A percentile compares a stretch with the other conserved stretches of the same genome.
Evolutionary conservation across 345 rosid species (phyloP).

Genomic region (Abelmoschus esculentus): DNA sequence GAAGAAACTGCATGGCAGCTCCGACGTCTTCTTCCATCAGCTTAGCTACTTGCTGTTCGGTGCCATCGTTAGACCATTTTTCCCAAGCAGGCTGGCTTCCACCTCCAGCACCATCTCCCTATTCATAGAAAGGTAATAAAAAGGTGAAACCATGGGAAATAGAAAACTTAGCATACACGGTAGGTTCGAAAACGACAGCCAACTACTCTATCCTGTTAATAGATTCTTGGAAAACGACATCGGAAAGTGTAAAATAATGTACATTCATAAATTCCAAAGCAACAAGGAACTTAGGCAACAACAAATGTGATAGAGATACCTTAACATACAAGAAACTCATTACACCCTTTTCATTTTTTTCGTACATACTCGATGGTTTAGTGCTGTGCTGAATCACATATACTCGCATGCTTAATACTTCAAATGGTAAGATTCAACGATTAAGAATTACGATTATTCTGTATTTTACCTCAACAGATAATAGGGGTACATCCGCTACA

Average conservation of each 20-base stretch:
- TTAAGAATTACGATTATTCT: not conserved
- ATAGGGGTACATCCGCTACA: conserved; percentile 54
- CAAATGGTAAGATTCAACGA: not conserved
- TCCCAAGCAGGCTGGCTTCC: conserved; percentile 52
- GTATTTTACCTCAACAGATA: conserved; percentile 47
- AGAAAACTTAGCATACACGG: not conserved
- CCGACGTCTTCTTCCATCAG: conserved; percentile 80
- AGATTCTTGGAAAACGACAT: not conserved
- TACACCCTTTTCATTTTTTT: not conserved
- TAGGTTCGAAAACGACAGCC: conserved; percentile 6
- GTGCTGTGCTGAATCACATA: not conserved
- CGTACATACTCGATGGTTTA: not conserved
- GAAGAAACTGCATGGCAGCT: conserved; percentile 77
- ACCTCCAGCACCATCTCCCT: conserved; percentile 50
- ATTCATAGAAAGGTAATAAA: not conserved
- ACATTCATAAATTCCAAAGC: not conserved
- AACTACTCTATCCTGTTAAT: not conserved
- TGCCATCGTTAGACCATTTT: conserved; percentile 65
- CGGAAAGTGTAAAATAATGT: not conserved
- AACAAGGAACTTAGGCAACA: not conserved
- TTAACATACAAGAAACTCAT: not conserved
- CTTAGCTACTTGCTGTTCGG: conserved; percentile 62
- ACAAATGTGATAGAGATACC: not conserved
- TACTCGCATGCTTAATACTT: not conserved
- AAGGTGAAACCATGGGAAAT: not conserved